Evolutionary conservation across 768 basidiomycete species (phyloP), one percentile per base, ranked within the genome.

Genomic region (Gloeophyllum trabeum): DNA sequence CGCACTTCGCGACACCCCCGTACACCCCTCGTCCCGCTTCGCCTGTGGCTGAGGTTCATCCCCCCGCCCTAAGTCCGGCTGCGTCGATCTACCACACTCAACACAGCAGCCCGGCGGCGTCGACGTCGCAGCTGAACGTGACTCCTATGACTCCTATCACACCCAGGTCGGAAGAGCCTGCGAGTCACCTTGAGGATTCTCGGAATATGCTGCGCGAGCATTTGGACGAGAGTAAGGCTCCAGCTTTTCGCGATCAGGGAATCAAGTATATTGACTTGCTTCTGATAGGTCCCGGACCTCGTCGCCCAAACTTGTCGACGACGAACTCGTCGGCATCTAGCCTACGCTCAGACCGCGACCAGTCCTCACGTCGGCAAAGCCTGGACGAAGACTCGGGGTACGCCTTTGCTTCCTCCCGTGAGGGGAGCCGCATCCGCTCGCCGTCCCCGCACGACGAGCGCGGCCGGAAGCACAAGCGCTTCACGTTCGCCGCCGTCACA

Each of bases 401-500:
- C 43, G 57, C 6, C 56, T 60, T 40, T 44, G 54, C 16, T 43
- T n/a, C n/a, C n/a, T 44, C 30, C 34, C 35, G 19, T 32, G 28
- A 21, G 35, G 43, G 22, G 36, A 16, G n/a, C 14, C 6, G 6
- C 12, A 16, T 35, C 34, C 24, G 51, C 48, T 32, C 28, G 16
- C 28, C 28, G 4, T 24, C 44, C 24, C 52, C 50, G 14, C 56
- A 51, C n/a, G 53, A 48, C 13, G 18, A 28, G 24, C 57, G 65
- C n/a, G 61, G 65, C 14, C 53, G 57, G 46, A 66, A 54, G 40
- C 53, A 52, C 43, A 67, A 73, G 16, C 67, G 71, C 4, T 79
- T 79, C 52, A 74, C 66, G 36, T 57, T 82, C 5, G 63, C 71
- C 10, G 66, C 28, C 28, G 28, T 79, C 22, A 70, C 75, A 1